Base-by-base conservation (phyloP, 2,329 filamentous ascomycete genomes). In the Sphaerulina musiva region DNA sequence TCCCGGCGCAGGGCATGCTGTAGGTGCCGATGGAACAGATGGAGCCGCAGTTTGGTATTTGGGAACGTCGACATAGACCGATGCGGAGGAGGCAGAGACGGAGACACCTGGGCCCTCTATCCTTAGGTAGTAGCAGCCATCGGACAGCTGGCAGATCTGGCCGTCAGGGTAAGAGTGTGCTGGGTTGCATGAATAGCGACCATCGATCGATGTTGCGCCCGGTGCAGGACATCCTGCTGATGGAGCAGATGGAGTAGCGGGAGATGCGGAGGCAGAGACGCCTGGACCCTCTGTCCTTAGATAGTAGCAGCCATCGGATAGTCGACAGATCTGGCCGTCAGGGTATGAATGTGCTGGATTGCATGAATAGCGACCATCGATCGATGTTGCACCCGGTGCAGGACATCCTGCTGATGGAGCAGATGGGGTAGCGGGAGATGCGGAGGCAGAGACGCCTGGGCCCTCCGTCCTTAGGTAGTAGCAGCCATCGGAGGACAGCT, bases 281-380 rank as follows among this genome's bases (percentile, higher is more conserved):
- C 51, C 51, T 36, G 52, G 46, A 17, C 29, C 40, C 26, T 49
- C 39, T n/a, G 12, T 23, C n/a, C 40, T 31, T 20, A 54, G 52
- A 32, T 49, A 54, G 41, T 54, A 54, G 46, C 52, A 53, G 39
- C 59, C 61, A 10, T 51, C 51, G n/a, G 56, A 49, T 3, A 52
- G 55, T 31, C 51, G 20, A 46, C 62, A 63, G 20, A 32, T 42
- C 14, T 17, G 14, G 14, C 14, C 14, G 14, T 17, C 14, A 17
- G 14, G 14, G 14, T 17, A 17, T 17, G 14, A 17, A 17, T 17
- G 14, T 17, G 14, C 14, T 17, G 14, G 14, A 17, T 17, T 17
- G 14, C 14, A 17, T 1, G 14, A 17, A 17, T 17, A 17, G 14
- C 14, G 14, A 17, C 14, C 14, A 17, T 17, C 14, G 14, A 17